These are phyloP conservation scores for Otatea glauca DNA, from an alignment of 176 grass and related monocot genomes.

Conservation along the genomic window DNA sequence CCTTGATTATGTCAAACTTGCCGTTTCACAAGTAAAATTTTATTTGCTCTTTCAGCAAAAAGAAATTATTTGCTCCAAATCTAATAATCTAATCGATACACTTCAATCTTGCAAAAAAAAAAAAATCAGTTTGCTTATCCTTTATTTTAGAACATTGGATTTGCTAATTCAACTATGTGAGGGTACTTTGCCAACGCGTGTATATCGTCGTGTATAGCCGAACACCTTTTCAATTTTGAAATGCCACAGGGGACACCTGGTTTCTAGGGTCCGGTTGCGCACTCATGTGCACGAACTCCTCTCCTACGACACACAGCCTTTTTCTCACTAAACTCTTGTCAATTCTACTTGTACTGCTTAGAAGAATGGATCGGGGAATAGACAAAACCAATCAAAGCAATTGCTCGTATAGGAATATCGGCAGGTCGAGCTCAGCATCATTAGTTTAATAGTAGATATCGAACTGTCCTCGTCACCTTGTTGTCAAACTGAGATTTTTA, in stretches of 20 bases:
- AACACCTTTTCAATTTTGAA: slow-evolving; percentile 39
- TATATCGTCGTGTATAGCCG: slow-evolving; percentile 28
- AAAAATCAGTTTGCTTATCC: background rate
- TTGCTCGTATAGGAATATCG: slow-evolving; percentile 54
- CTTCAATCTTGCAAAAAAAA: background rate
- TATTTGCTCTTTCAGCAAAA: background rate
- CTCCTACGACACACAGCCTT: slow-evolving; percentile 45
- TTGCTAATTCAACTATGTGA: background rate
- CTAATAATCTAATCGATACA: background rate
- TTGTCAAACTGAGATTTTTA: slow-evolving; percentile 44
- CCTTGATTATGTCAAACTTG: background rate
- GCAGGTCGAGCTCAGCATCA: slow-evolving; percentile 30
- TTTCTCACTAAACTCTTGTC: slow-evolving; percentile 43
- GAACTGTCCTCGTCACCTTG: slow-evolving; percentile 43
- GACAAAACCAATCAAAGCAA: slow-evolving; percentile 40
- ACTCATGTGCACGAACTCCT: slow-evolving; percentile 87
- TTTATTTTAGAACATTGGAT: background rate
- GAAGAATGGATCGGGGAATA: slow-evolving; percentile 33
- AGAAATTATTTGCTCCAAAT: background rate
- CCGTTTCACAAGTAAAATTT: background rate
- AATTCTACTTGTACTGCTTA: background rate
- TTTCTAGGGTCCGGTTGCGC: slow-evolving; percentile 60
- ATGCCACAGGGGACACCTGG: slow-evolving; percentile 40
- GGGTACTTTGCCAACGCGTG: slow-evolving; percentile 32
- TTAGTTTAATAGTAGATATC: slow-evolving; percentile 13